A percentile compares a stretch with the other conserved stretches of the same genome.
These are phyloP conservation scores for Xerophyta viscosa DNA, from an alignment of 106 monocot genomes.

Conservation along the genomic window DNA sequence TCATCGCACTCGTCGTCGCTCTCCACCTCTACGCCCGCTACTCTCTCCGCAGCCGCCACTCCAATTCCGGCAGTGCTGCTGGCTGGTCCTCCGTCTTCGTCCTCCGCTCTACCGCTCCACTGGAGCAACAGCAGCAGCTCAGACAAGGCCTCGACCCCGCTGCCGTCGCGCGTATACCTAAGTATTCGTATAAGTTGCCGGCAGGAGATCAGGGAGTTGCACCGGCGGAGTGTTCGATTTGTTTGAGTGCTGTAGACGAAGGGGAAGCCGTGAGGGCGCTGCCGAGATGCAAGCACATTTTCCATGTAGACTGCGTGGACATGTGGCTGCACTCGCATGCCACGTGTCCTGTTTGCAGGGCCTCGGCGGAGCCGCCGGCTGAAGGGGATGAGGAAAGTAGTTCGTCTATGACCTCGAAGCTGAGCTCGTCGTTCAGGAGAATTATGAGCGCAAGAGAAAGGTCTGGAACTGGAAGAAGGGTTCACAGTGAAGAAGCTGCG, in stretches of 20 bases:
- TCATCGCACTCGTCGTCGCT: constrained; percentile 11
- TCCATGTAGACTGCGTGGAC: not conserved
- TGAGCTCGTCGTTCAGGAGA: constrained; percentile 29
- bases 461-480: constrained; percentile 21
- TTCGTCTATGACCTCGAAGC: constrained; percentile 7
- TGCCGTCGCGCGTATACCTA: constrained; percentile 17
- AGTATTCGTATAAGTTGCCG: constrained; percentile 7
- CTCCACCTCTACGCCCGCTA: constrained; percentile 20
- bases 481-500: not conserved
- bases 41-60: constrained; percentile 7
- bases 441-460: constrained; percentile 17
- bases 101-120: not conserved
- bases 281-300: not conserved
- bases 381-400: not conserved
- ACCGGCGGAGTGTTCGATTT: not conserved
- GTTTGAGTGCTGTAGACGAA: not conserved
- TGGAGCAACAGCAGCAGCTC: not conserved
- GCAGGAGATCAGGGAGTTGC: not conserved
- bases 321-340: constrained; percentile 1
- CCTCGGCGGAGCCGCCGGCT: constrained; percentile 3
- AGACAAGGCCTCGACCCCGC: constrained; percentile 4
- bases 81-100: not conserved
- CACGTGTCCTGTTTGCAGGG: not conserved
- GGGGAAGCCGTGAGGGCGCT: not conserved
- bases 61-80: not conserved